These are phyloP conservation scores for Fusarium hostae DNA, from an alignment of 2,329 filamentous ascomycete species.

Conservation along the genomic window DNA sequence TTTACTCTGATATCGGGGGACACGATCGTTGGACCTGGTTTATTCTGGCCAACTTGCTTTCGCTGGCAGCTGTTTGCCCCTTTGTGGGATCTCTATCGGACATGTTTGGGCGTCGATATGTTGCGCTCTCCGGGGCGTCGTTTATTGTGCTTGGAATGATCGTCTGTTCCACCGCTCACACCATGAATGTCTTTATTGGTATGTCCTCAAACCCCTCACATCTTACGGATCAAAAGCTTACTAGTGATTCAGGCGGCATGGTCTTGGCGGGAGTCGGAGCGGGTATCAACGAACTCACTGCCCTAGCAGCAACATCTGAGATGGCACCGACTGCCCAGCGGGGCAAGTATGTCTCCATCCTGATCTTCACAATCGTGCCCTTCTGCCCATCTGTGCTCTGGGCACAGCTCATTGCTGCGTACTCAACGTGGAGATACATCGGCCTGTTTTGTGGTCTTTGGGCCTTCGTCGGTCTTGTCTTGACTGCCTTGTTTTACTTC, in stretches of 20 bases:
- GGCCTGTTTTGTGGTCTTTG: neutral
- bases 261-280: neutral
- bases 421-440: neutral
- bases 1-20: neutral
- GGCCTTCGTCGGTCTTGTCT: neutral
- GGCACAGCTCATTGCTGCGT: neutral
- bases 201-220: rapidly evolving
- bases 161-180: neutral
- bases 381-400: neutral
- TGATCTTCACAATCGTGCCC: neutral
- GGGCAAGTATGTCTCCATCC: neutral
- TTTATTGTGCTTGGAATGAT: neutral
- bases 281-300: neutral
- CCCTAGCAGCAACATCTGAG: neutral
- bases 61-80: neutral
- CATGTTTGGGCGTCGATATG: neutral
- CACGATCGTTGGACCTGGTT: neutral
- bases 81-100: neutral
- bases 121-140: neutral
- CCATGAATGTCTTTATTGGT: neutral
- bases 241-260: rapidly evolving
- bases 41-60: neutral
- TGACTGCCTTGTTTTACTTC: neutral
- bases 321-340: neutral
- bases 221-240: rapidly evolving